Conservation (phyloP, 2,329 filamentous ascomycete species). For the Trematosphaeria pertusa region DNA sequence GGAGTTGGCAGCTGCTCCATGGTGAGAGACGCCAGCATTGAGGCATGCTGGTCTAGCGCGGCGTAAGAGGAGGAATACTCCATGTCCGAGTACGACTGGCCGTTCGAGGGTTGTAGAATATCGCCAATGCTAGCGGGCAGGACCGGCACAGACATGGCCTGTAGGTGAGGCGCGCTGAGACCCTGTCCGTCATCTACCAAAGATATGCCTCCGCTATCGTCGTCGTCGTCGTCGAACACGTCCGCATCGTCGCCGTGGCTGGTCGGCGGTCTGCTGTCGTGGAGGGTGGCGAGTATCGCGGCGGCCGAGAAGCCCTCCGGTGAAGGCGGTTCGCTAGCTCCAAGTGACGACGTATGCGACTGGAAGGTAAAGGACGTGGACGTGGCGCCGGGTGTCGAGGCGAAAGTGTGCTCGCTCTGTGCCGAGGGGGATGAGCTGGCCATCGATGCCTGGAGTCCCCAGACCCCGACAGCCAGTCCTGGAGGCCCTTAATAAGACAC, state of each 20-base stretch:
- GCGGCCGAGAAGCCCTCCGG: constrained; percentile 33
- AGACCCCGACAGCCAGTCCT: constrained; percentile 3
- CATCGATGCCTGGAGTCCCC: constrained; percentile 22
- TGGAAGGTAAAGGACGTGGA: constrained; percentile 5
- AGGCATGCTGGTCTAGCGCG: constrained; percentile 15
- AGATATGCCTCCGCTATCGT: constrained; percentile 37
- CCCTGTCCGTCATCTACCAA: constrained; percentile 24
- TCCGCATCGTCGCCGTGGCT: constrained; percentile 31
- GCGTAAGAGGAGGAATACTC: constrained; percentile 6
- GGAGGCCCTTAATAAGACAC: background rate
- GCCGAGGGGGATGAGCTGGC: constrained; percentile 27
- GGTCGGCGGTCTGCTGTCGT: constrained; percentile 37
- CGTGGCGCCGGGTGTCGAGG: constrained; percentile 22
- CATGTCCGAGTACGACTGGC: no score
- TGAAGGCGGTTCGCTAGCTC: constrained; percentile 19
- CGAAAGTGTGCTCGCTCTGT: constrained; percentile 16
- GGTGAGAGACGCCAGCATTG: constrained; percentile 18
- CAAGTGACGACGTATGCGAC: background rate
- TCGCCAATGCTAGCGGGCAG: no score
- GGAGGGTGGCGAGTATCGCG: constrained; percentile 36
- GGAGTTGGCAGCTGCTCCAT: constrained; percentile 15
- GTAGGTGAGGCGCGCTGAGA: no score
- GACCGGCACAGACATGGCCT: no score
- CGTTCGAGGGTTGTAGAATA: no score
- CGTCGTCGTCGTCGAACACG: constrained; percentile 13